A percentile compares a stretch with the other conserved stretches of the same genome.
Evolutionary conservation across 108 stramenopile species (phyloP).

Genomic region (Stephanodiscus triporus): DNA sequence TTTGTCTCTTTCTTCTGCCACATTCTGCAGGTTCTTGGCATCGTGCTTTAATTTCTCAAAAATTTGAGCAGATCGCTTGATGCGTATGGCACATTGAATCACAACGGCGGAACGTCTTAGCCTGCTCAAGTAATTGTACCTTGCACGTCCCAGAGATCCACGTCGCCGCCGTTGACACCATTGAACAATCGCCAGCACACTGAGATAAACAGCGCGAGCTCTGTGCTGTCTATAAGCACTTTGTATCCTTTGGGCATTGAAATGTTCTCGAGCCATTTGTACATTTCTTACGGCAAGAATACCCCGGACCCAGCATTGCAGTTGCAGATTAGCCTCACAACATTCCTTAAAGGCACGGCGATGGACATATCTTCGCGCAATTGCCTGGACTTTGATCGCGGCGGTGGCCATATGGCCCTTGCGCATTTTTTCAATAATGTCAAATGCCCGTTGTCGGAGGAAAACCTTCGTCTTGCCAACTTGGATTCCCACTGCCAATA

Average conservation of each 20-base stretch:
- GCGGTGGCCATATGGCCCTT: slow-evolving; percentile 36
- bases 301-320: slow-evolving; percentile 44
- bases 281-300: slow-evolving; percentile 39
- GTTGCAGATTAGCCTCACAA: slow-evolving; percentile 19
- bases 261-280: slow-evolving; percentile 19
- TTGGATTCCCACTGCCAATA: slow-evolving; percentile 51
- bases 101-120: slow-evolving; percentile 23
- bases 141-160: slow-evolving; percentile 31
- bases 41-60: slow-evolving; percentile 37
- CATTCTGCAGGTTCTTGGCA: slow-evolving; percentile 50
- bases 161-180: slow-evolving; percentile 52
- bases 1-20: slow-evolving; percentile 46
- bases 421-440: slow-evolving; percentile 57
- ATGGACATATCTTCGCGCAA: slow-evolving; percentile 46
- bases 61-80: slow-evolving; percentile 12
- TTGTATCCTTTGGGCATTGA: slow-evolving; percentile 42
- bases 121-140: slow-evolving; percentile 30
- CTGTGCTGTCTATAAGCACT: slow-evolving; percentile 20
- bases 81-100: slow-evolving; percentile 46
- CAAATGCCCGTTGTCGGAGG: slow-evolving; percentile 62
- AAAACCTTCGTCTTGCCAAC: slow-evolving; percentile 77
- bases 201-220: slow-evolving; percentile 15
- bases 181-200: slow-evolving; percentile 26
- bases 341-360: slow-evolving; percentile 17
- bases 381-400: slow-evolving; percentile 51